phyloP scores from a whole-genome alignment of 768 basidiomycete species.

The Tulasnella sp. region DNA sequence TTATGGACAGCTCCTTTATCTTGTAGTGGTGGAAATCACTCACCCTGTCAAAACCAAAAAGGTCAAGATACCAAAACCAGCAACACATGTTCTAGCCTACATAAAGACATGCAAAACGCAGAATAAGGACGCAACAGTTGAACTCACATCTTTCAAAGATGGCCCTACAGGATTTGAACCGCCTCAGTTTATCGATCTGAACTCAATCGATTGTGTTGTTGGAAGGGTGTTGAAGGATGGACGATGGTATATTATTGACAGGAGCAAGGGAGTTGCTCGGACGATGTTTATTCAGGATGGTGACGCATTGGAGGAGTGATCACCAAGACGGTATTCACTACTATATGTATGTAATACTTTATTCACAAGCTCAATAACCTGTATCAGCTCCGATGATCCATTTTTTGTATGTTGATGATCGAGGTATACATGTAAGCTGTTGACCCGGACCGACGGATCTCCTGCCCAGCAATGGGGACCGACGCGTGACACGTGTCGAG shows the following conservation, averaged over 20 bases:
- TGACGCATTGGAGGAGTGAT: too few relatives aligned
- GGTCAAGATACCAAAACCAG: background rate
- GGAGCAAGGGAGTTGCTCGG: background rate
- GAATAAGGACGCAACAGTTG: background rate
- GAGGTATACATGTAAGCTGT: too few relatives aligned
- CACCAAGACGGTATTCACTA: too few relatives aligned
- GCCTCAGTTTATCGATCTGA: background rate
- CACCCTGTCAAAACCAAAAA: background rate
- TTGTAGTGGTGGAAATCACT: background rate
- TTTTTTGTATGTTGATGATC: too few relatives aligned
- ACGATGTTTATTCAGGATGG: constrained; percentile 3
- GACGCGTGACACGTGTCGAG: too few relatives aligned
- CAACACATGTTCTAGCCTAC: background rate
- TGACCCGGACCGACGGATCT: too few relatives aligned
- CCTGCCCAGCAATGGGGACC: too few relatives aligned
- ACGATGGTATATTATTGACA: constrained; percentile 5
- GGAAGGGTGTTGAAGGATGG: background rate
- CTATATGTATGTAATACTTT: too few relatives aligned
- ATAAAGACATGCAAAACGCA: background rate
- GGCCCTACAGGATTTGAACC: background rate
- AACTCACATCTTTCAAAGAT: background rate
- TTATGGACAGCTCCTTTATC: background rate
- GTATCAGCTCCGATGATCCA: too few relatives aligned
- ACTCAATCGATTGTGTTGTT: background rate
- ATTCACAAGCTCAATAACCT: too few relatives aligned